phyloP scores from a whole-genome alignment of 208 protist genomes.

The Crithidia thermophila region DNA sequence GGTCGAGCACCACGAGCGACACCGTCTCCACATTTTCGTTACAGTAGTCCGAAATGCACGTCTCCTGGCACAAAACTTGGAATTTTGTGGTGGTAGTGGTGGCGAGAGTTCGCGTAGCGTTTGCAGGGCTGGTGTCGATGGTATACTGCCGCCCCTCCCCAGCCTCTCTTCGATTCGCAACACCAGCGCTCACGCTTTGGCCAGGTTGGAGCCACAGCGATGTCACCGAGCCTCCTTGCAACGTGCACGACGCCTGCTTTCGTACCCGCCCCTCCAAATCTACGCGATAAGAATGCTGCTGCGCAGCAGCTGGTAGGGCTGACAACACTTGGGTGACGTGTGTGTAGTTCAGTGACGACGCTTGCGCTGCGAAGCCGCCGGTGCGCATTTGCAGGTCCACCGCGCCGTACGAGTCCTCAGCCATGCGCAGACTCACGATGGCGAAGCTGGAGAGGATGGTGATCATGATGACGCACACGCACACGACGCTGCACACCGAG shows the following conservation, averaged over 20 bases:
- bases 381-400: conserved; percentile 54
- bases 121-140: too few relatives aligned
- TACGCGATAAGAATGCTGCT: conserved; percentile 15
- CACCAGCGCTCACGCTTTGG: neutral
- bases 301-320: neutral
- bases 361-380: conserved; percentile 28
- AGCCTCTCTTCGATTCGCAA: too few relatives aligned
- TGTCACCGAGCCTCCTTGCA: neutral
- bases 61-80: conserved; percentile 15
- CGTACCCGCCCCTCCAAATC: neutral
- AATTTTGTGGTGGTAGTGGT: too few relatives aligned
- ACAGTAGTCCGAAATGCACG: conserved; percentile 19
- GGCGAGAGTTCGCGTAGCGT: too few relatives aligned
- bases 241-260: conserved; percentile 1
- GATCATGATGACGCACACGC: conserved; percentile 54
- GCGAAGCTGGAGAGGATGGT: conserved; percentile 67
- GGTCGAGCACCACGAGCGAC: conserved; percentile 5
- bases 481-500: conserved; percentile 65
- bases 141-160: too few relatives aligned
- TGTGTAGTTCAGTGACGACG: conserved; percentile 47
- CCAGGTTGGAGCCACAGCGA: conserved; percentile 11
- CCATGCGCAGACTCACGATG: conserved; percentile 68
- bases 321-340: neutral
- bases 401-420: conserved; percentile 39
- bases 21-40: neutral